Percentiles rank a stretch among this genome's conserved stretches.
These are phyloP conservation scores for Abrus pulchellus DNA, from an alignment of 306 rosid species.

Conservation along the genomic window DNA sequence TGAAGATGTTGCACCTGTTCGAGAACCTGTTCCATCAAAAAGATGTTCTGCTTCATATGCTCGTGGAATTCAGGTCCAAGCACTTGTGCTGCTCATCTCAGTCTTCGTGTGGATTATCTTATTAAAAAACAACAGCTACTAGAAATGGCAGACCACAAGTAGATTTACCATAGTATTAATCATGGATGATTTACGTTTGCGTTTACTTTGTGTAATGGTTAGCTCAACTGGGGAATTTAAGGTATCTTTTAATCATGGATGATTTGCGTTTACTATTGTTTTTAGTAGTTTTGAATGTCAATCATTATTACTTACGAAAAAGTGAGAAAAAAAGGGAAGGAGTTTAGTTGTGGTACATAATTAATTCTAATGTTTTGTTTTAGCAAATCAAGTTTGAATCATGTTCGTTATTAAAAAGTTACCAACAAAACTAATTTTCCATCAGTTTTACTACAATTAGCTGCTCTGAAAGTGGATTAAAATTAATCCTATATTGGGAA, in stretches of 20 bases:
- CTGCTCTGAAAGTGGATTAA: background rate
- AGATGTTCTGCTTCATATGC: constrained; percentile 13
- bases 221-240: constrained; percentile 1
- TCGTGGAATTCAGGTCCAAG: constrained; percentile 1
- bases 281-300: constrained; percentile 1
- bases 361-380: background rate
- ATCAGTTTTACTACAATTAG: background rate
- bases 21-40: constrained; percentile 32
- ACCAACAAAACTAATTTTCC: background rate
- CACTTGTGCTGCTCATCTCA: constrained; percentile 26
- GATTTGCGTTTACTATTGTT: background rate
- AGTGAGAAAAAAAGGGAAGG: background rate
- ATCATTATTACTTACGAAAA: background rate
- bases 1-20: constrained; percentile 22
- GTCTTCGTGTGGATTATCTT: constrained; percentile 15
- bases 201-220: background rate
- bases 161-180: background rate
- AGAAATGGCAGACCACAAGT: constrained; percentile 4
- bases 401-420: background rate
- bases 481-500: background rate
- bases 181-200: too few species aligned
- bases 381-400: constrained; percentile 9
- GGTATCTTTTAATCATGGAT: background rate
- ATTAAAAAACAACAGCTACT: constrained; percentile 5
- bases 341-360: background rate